Conservation (phyloP, 2,329 filamentous ascomycete genomes). For the Colletotrichum siamense region DNA sequence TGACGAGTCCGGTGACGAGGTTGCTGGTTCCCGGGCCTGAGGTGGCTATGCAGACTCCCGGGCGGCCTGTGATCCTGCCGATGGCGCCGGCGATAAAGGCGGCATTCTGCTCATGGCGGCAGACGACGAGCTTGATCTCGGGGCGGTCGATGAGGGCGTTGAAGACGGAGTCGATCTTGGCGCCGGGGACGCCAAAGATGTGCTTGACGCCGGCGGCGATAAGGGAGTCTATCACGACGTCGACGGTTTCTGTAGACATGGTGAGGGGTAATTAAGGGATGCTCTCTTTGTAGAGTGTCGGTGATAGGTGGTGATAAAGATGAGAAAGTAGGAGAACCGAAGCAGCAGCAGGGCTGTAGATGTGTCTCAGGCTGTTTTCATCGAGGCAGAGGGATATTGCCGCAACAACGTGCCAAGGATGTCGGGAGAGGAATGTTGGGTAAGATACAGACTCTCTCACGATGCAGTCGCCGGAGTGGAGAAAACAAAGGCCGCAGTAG, state of each 20-base stretch:
- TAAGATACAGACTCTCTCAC: neutral
- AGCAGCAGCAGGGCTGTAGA: neutral
- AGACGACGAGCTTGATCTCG: slow-evolving; percentile 51
- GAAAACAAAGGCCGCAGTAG: neutral
- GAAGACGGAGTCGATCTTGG: slow-evolving; percentile 54
- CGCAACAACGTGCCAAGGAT: neutral
- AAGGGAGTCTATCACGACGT: slow-evolving; percentile 34
- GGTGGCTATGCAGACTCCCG: slow-evolving; percentile 52
- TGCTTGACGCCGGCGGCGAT: slow-evolving; percentile 45
- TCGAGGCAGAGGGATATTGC: neutral
- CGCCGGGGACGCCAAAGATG: slow-evolving; percentile 53
- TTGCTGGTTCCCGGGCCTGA: slow-evolving; percentile 53
- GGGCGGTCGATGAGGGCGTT: slow-evolving; percentile 49
- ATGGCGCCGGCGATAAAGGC: slow-evolving; percentile 54
- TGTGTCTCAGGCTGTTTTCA: neutral
- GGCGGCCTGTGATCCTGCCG: slow-evolving; percentile 49
- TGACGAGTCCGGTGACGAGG: slow-evolving; percentile 49
- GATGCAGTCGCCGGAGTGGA: neutral
- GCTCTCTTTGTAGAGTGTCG: fast-evolving
- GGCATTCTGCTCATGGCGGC: slow-evolving; percentile 55
- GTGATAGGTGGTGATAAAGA: neutral
- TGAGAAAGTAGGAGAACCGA: neutral
- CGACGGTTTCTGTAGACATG: slow-evolving; percentile 28
- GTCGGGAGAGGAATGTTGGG: neutral
- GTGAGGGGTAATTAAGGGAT: neutral